Evolutionary conservation across 768 basidiomycete species (phyloP), one percentile per base, ranked within the genome.

Genomic region (Panus rudis): DNA sequence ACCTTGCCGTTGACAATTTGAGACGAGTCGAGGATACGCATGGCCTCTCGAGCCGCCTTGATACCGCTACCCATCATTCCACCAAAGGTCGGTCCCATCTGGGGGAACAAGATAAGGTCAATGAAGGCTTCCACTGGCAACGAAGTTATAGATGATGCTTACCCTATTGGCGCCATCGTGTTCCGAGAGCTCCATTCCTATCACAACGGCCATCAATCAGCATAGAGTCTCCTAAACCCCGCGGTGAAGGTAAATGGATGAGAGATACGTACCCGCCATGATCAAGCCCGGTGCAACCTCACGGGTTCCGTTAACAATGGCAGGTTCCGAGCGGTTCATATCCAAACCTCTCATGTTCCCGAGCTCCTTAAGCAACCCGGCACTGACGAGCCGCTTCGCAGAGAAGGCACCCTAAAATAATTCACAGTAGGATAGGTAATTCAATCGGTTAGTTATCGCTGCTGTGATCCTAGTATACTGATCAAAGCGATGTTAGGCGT

Each of bases 101-200:
- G 16, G n/a, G n/a, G n/a, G n/a, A n/a, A n/a, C n/a, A n/a, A 28
- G 17, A 27, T 43, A 17, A 13, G 27, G 28, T 12, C 7, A 28
- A 2, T 19, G 19, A 11, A 30, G 7, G 24, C n/a, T 19, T n/a
- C 8, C 7, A 37, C 14, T 24, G 22, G 24, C 22, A 13, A 41
- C 17, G 4, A 4, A 17, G 5, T 7, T 17, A 25, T 13, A 8
- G 28, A 42, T 22, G 17, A 32, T 13, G 4, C 78, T 78, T 80
- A 84, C 83, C 21, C 85, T 72, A 66, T 84, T 82, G 20, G 76
- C 76, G 12, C 85, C 85, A 58, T 87, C 84, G 56, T 86, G 81
- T 60, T 87, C 84, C 6, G 81, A 81, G 39, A 90, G 68, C 62
- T 90, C 85, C 85, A 87, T 90, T 13, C 85, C 84, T 79, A 45